phyloP scores from a whole-genome alignment of 768 basidiomycete genomes.

The Naganishia onofrii region DNA sequence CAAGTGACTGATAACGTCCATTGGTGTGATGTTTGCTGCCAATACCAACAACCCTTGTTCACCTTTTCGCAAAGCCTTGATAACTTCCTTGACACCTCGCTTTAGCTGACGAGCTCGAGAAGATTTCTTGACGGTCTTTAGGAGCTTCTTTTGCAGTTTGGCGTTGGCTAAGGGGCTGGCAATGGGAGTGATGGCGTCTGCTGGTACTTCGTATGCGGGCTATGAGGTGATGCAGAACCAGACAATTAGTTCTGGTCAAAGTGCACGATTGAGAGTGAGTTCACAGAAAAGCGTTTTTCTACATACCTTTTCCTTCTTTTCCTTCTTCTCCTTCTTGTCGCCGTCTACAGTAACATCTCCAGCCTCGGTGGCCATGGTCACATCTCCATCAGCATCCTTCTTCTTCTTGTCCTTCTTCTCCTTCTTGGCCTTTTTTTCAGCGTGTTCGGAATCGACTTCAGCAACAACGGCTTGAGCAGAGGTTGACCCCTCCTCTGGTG shows the following conservation, averaged over 20 bases:
- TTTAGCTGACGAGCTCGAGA: constrained; percentile 93
- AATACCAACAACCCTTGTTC: constrained; percentile 92
- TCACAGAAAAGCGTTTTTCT: not conserved
- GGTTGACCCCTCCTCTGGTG: constrained; percentile 36
- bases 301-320: constrained; percentile 35
- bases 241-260: constrained; percentile 1
- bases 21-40: constrained; percentile 94
- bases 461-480: constrained; percentile 46
- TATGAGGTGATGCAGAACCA: not conserved
- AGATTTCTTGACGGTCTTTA: constrained; percentile 92
- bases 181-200: constrained; percentile 69
- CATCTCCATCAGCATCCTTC: constrained; percentile 30
- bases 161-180: constrained; percentile 88
- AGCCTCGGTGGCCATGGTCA: constrained; percentile 48
- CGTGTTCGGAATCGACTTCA: constrained; percentile 39
- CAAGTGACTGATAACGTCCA: constrained; percentile 96
- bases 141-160: constrained; percentile 89
- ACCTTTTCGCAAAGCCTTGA: constrained; percentile 94
- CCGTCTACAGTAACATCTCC: constrained; percentile 52
- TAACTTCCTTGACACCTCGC: constrained; percentile 96
- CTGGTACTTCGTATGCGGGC: constrained; percentile 15
- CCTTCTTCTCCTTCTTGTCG: constrained; percentile 56
- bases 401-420: constrained; percentile 44
- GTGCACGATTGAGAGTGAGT: constrained; percentile 1
- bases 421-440: constrained; percentile 60